Evolutionary conservation across 75 land plant genomes (phyloP).

Genomic region (Adiantum capillusveneris): DNA sequence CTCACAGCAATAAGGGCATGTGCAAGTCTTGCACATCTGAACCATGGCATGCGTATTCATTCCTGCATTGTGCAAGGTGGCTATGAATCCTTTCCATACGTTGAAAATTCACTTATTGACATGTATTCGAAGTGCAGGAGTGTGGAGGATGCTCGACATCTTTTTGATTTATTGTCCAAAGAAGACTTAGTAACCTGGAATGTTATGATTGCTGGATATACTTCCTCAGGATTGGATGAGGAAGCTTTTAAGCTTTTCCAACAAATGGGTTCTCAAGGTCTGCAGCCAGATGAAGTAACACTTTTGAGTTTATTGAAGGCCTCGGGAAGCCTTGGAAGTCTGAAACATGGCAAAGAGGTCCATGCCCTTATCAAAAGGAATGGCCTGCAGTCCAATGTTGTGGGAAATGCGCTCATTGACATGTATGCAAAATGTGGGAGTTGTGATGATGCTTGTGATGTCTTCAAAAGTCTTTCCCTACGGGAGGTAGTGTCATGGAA

Average conservation of each 20-base stretch:
- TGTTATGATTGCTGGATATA: conserved; percentile 8
- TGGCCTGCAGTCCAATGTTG: background rate
- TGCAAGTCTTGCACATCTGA: conserved; percentile 13
- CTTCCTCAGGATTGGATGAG: background rate
- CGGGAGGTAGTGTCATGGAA: conserved; percentile 41
- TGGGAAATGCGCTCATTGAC: conserved; percentile 13
- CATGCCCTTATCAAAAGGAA: background rate
- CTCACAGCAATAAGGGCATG: conserved; percentile 11
- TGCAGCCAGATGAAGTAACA: conserved; percentile 21
- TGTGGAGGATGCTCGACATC: conserved; percentile 4
- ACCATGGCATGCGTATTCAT: conserved; percentile 39
- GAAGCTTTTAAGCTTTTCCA: conserved; percentile 1
- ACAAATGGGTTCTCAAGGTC: background rate
- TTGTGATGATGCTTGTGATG: conserved; percentile 14
- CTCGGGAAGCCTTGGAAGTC: conserved; percentile 13
- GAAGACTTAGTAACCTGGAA: conserved; percentile 10
- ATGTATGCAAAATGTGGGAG: conserved; percentile 36
- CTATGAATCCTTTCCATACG: conserved; percentile 13
- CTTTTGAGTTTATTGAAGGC: conserved; percentile 30
- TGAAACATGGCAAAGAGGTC: background rate
- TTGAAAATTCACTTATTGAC: conserved; percentile 17
- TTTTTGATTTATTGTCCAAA: background rate
- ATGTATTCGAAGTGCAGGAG: conserved; percentile 14
- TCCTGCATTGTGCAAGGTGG: conserved; percentile 33
- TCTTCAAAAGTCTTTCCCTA: conserved; percentile 20